Base-by-base conservation (phyloP, 2,329 filamentous ascomycete species). In the Westerdykella sp. region DNA sequence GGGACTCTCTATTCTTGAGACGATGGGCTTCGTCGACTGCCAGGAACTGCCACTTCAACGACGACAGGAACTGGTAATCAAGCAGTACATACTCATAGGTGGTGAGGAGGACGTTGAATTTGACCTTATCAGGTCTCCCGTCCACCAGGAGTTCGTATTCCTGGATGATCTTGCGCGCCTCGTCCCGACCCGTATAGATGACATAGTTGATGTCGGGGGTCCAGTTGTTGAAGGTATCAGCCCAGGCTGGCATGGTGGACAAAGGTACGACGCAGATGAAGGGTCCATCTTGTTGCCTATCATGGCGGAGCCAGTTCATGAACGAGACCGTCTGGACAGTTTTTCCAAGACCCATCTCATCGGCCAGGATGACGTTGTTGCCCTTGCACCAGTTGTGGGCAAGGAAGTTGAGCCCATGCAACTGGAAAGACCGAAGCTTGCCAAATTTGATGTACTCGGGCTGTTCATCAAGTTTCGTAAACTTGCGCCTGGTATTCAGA, bases 311-410 rank as follows among this genome's bases (percentile, higher is more conserved):
- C 91, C 93, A 98, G 64, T 91, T 96, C 67, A 98, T 84, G 66
- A 97, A 97, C 0, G 91, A 83, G 22, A 98, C 90, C 0, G 91
- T 96, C 69, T 98, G 93, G 0, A 98, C 93, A 0, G 93, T 98
- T 72, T 98, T 98, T 22, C 93, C 93, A 12, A 98, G 77, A 57
- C 93, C 93, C 93, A 98, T 98, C 69, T 98, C 93, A 63, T 98
- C 93, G 39, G 93, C 93, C 41, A 98, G 78, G 56, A 98, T 96
- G 60, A 97, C 93, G 57, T 97, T 98, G 66, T 93, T 93, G 43
- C 82, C 83, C 59, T 85, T 84, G 41, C 86, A 87, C 94, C 94
- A 98, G 68, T 97, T 95, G 69, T 95, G 88, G 37, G 87, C 87
- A 49, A 98, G 74, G 68, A 96, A 98, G 71, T 97, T 97, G 47